These are phyloP conservation scores for Turritis glabra DNA, from an alignment of 345 rosid genomes.

Conservation along the genomic window DNA sequence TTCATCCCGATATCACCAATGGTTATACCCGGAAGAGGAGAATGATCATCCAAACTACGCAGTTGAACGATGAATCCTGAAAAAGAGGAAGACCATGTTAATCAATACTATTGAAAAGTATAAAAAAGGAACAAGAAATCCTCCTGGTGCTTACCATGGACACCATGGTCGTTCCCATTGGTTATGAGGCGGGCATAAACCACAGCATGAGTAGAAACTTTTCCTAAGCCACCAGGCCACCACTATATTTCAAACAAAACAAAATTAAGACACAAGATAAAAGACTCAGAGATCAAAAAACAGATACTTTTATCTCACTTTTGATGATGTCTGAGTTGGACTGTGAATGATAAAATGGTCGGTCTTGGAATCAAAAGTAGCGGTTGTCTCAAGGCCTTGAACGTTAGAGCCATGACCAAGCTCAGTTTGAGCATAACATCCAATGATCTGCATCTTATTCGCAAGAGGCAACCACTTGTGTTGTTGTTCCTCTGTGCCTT, in stretches of 20 bases:
- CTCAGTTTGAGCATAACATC: constrained; percentile 97
- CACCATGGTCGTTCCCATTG: constrained; percentile 73
- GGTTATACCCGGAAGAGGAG: constrained; percentile 82
- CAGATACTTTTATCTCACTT: constrained; percentile 45
- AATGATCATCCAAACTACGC: constrained; percentile 84
- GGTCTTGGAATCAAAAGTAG: constrained; percentile 76
- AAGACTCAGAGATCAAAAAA: background rate
- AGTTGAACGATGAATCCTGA: constrained; percentile 90
- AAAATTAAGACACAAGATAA: background rate
- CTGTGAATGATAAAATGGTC: constrained; percentile 86
- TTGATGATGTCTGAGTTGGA: constrained; percentile 88
- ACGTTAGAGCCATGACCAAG: constrained; percentile 98
- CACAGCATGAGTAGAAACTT: constrained; percentile 84
- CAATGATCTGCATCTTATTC: constrained; percentile 83
- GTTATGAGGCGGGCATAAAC: constrained; percentile 87
- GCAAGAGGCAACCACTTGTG: constrained; percentile 90
- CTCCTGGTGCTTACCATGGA: constrained; percentile 58
- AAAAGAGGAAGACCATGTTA: constrained; percentile 24
- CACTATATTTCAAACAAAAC: constrained; percentile 53
- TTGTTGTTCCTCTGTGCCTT: constrained; percentile 88
- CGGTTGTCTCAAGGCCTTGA: constrained; percentile 97
- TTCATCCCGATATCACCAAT: constrained; percentile 89
- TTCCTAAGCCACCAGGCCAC: constrained; percentile 99
- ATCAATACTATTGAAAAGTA: background rate
- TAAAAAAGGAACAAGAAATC: background rate